Evolutionary conservation across 441 rosid genomes (phyloP), one percentile per base, ranked within the genome.

Genomic region (Metrosideros polymorpha): DNA sequence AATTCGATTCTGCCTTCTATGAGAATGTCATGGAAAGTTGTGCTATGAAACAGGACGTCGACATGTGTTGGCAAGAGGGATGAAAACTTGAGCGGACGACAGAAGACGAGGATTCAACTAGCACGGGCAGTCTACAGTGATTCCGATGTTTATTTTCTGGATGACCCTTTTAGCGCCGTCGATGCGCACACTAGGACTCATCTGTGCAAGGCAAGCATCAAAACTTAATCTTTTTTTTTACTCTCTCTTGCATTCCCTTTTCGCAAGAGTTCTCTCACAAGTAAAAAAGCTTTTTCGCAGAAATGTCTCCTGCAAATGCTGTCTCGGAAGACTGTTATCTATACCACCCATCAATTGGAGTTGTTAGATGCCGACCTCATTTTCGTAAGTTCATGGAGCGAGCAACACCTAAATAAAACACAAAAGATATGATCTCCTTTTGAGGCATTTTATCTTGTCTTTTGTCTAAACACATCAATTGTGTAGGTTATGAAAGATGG

Each of bases 81-180:
- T 54, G 90, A 93, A 63, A 95, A 93, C 89, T 89, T 94, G 71
- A 95, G 97, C 54, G 98, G 98, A 18, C 97, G 97, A 61, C 97
- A 95, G 85, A 94, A 95, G 92, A 96, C 94, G 84, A 89, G 96
- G 87, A 90, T 94, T 91, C 98, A 95, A 83, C 90, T 95, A 49
- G 97, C 98, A 13, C 92, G 97, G 53, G 97, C 97, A 79, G 92
- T 91, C 12, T 95, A 94, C 43, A 92, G 91, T 53, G 89, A 92
- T 84, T 91, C 97, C 13, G 98, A 95, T 88, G 91, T 95, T 88
- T 94, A 89, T 88, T 88, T 95, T 87, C 90, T 95, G n/a, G 97
- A 95, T 85, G 97, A 94, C 87, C 98, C 97, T 83, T 95, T 94
- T 61, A 94, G 97, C 55, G 97, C 96, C 29, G 97, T 95, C 57